Conservation (phyloP, 2,329 filamentous ascomycete species). For the Penicillium hordei region DNA sequence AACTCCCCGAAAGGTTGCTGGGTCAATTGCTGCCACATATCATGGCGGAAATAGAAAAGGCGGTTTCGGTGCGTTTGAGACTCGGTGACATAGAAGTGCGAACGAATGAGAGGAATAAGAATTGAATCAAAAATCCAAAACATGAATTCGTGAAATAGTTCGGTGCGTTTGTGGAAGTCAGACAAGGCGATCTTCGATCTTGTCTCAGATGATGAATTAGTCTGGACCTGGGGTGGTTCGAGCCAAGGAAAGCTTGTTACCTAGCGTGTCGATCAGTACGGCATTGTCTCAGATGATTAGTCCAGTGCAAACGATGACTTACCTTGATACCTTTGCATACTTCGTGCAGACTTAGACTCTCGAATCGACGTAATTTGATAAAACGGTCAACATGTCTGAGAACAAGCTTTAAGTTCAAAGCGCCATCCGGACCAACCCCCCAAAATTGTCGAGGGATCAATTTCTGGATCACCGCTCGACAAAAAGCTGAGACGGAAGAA, state of each 20-base stretch:
- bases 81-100: constrained; percentile 93
- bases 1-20: constrained; percentile 69
- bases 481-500: constrained; percentile 78
- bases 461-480: constrained; percentile 69
- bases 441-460: constrained; percentile 75
- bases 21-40: constrained; percentile 77
- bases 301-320: constrained; percentile 17
- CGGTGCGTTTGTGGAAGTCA: constrained; percentile 71
- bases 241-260: constrained; percentile 73
- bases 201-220: constrained; percentile 23
- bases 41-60: constrained; percentile 92
- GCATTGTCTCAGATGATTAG: neutral
- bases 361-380: constrained; percentile 73
- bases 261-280: constrained; percentile 43
- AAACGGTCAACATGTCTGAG: constrained; percentile 74
- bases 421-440: constrained; percentile 57
- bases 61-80: constrained; percentile 76
- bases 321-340: constrained; percentile 75
- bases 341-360: constrained; percentile 76
- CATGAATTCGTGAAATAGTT: constrained; percentile 79
- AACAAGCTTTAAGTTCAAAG: constrained; percentile 62
- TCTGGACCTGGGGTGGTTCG: constrained; percentile 48
- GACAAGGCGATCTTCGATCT: constrained; percentile 62
- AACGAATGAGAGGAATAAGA: constrained; percentile 79
- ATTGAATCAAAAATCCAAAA: constrained; percentile 94